Evolutionary conservation across 139 green algal species (phyloP).

Genomic region (Mychonastes homosphaera): DNA sequence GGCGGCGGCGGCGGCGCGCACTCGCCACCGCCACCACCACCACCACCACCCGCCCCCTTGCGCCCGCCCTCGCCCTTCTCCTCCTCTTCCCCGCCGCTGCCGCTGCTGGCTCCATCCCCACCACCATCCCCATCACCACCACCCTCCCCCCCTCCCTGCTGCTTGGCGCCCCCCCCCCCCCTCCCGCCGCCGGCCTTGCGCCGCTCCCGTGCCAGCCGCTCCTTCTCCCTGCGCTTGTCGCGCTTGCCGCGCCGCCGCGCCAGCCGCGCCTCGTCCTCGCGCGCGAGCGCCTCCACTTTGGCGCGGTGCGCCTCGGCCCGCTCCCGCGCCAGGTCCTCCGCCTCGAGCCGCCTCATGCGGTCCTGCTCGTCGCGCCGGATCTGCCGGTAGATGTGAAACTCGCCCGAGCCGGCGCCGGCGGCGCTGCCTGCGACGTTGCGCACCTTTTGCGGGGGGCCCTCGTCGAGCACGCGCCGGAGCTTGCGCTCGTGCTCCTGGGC

Average conservation of each 20-base stretch:
- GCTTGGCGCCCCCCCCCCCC: no score
- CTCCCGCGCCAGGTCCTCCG: conserved; percentile 16
- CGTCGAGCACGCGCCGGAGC: conserved; percentile 71
- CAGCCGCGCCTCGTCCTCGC: conserved; percentile 39
- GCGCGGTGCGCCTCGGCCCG: conserved; percentile 23
- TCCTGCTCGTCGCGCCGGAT: conserved; percentile 52
- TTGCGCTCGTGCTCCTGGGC: conserved; percentile 73
- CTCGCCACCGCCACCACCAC: no score
- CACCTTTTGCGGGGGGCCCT: conserved; percentile 53
- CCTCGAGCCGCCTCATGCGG: conserved; percentile 38
- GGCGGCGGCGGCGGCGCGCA: no score
- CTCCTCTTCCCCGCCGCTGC: no score
- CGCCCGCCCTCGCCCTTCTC: no score
- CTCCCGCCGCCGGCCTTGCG: no score
- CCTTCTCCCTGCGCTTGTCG: conserved; percentile 53
- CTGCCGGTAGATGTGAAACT: conserved; percentile 84
- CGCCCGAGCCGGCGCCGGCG: conserved; percentile 73
- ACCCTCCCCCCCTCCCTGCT: no score
- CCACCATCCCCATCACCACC: no score
- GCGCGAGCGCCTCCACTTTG: conserved; percentile 17
- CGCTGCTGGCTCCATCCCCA: no score
- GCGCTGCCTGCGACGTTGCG: conserved; percentile 68
- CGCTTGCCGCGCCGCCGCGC: conserved; percentile 50
- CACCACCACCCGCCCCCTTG: no score
- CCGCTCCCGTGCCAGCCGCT: no score